Evolutionary conservation across 2,329 filamentous ascomycete genomes (phyloP).

Genomic region (Venturia pyrina): DNA sequence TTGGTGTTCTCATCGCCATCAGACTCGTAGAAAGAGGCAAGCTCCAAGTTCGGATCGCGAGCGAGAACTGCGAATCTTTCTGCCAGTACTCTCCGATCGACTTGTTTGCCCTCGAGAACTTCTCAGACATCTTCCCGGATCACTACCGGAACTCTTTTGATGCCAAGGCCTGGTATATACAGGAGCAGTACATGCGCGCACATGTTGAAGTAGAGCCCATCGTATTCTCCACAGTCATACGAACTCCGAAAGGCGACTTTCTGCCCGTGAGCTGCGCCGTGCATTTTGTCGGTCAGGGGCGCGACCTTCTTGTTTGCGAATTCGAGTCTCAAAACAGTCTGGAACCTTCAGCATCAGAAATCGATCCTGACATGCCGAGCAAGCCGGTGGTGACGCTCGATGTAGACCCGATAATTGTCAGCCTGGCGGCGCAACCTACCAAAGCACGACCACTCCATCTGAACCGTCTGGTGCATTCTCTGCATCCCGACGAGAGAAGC

Average conservation of each 20-base stretch:
- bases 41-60: conserved; percentile 62
- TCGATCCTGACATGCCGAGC: conserved; percentile 54
- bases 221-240: conserved; percentile 69
- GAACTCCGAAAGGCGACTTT: conserved; percentile 41
- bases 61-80: conserved; percentile 67
- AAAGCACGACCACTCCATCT: not conserved
- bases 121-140: conserved; percentile 70
- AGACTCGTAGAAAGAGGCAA: conserved; percentile 59
- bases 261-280: conserved; percentile 80
- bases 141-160: conserved; percentile 71
- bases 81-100: conserved; percentile 68
- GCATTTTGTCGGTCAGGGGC: conserved; percentile 60
- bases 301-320: conserved; percentile 70
- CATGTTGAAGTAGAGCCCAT: conserved; percentile 65
- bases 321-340: conserved; percentile 71
- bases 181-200: conserved; percentile 68
- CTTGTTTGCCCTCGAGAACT: conserved; percentile 63
- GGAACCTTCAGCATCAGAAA: conserved; percentile 54
- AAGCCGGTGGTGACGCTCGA: conserved; percentile 32
- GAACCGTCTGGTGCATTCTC: not conserved
- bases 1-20: conserved; percentile 66
- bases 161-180: conserved; percentile 83
- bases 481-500: conserved; percentile 62
- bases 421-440: conserved; percentile 37
- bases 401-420: conserved; percentile 41